Base-by-base conservation (phyloP, 116 monocot species). In the Dioscorea cayenensis region DNA sequence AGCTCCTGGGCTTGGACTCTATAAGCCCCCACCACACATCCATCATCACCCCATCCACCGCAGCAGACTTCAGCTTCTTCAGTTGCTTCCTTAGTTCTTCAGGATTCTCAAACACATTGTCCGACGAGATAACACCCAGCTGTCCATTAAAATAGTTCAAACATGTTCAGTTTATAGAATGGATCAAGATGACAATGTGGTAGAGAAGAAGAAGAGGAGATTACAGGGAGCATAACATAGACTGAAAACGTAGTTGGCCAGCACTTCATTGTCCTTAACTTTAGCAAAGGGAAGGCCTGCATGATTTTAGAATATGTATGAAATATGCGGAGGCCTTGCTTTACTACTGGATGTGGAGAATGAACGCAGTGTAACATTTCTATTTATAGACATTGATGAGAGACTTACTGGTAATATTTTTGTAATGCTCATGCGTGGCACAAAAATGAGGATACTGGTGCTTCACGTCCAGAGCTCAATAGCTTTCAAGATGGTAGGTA, bases 11-110 rank as follows among this genome's bases (percentile, higher is more conserved):
- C 3, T 51, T 66, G 3, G 28, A 28, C 38, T 87, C 87, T 1
- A 81, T 69, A 32, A 84, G 32, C 49, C 87, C 84, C 87, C 87
- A 87, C 87, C 87, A 87, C 3, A 83, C 83, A 8, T 87, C 87
- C 22, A 84, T 75, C 87, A 84, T 87, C 2, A 87, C 75, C 2
- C 87, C 87, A 27, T 87, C 84, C 1, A 87, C 87, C 0, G 32
- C 66, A 0, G 84, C 87, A 7, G 22, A 13, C 21, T 25, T 78
- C 50, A 87, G 76, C 28, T 70, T 32, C 68, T 65, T 62, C 5
- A 70, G 50, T 12, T 43, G 76, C 28, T 70, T 32, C 68, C 68
- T 62, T 6, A 70, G 50, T 12, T 43, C 77, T 6, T 74, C 71
- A 14, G 77, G 80, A 22, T 85, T 74, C 50, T 75, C 71, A 19